phyloP scores from a whole-genome alignment of 2,329 filamentous ascomycete genomes.

The Paracamarosporium sp. region DNA sequence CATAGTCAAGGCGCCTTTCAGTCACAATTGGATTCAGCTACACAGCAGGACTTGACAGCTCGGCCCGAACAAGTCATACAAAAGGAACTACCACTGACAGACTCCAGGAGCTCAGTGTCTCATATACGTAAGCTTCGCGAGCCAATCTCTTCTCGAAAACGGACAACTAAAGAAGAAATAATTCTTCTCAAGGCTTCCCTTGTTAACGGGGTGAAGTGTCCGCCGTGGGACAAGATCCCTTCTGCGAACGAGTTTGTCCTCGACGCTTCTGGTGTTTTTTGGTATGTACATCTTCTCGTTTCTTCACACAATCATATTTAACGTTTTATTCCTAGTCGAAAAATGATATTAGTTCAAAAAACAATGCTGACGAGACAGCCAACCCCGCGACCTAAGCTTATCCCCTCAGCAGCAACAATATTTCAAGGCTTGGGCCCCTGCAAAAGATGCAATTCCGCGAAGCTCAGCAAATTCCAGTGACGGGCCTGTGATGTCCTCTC shows the following conservation, averaged over 20 bases:
- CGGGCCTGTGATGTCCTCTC: slow-evolving; percentile 63
- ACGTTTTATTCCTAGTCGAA: too few species aligned
- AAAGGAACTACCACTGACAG: not conserved
- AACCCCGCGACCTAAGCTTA: slow-evolving; percentile 72
- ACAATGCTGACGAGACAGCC: slow-evolving; percentile 58
- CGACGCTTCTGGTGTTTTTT: slow-evolving; percentile 63
- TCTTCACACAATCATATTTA: too few species aligned
- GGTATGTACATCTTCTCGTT: slow-evolving; percentile 47
- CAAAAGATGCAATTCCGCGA: slow-evolving; percentile 68
- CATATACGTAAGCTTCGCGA: slow-evolving; percentile 49
- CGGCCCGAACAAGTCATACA: slow-evolving; percentile 13
- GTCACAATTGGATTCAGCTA: not conserved
- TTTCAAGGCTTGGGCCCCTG: slow-evolving; percentile 86
- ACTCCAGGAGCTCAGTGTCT: slow-evolving; percentile 19
- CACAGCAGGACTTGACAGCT: slow-evolving; percentile 4
- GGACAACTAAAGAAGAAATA: slow-evolving; percentile 75
- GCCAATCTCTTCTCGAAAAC: slow-evolving; percentile 63
- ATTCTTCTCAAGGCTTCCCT: slow-evolving; percentile 79
- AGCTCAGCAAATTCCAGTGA: slow-evolving; percentile 45
- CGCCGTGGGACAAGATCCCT: slow-evolving; percentile 74
- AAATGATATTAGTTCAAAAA: too few species aligned
- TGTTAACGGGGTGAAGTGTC: slow-evolving; percentile 83
- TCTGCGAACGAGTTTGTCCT: slow-evolving; percentile 70
- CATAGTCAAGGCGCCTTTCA: not conserved
- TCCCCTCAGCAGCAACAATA: slow-evolving; percentile 76